Evolutionary conservation across 1,284 basidiomycete genomes (phyloP), one percentile per base, ranked within the genome.

Genomic region (Vanrija pseudolonga): DNA sequence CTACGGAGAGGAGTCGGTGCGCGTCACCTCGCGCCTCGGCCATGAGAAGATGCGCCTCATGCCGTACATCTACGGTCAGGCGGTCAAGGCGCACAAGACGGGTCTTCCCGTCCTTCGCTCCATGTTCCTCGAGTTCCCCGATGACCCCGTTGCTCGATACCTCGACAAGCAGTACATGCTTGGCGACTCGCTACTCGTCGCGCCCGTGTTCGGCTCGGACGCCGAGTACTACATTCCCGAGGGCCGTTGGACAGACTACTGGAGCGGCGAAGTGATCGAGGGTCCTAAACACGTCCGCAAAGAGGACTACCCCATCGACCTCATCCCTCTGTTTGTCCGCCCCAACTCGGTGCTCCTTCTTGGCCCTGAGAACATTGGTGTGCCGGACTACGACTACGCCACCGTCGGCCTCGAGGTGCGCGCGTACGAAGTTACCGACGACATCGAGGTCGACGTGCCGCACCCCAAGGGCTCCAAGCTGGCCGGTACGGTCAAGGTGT

Each of bases 91-190:
- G 2, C 79, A 82, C 64, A 51, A 71, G 48, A 82, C 78, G 23
- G 86, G 85, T 14, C 78, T 84, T 57, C 87, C 86, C 0, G 64
- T 87, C 49, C 83, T 84, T 72, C 82, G 86, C 32, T 83, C 85
- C 12, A 88, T 88, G 85, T 83, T 88, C 74, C 67, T 88, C 57
- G 85, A 88, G 64, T 88, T 87, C 76, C 79, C 80, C 6, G 80
- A 81, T 12, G 86, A 88, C 69, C 80, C 82, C 41, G 85, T 83
- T 12, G 81, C 83, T 6, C 82, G 84, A 55, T 76, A 80, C 65
- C 81, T 88, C 37, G 86, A 88, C 71, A 78, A 81, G 55, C 85
- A 77, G 84, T 74, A 68, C 71, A 85, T 86, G 84, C 69, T 88
- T 53, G 86, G 86, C 1, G 83, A 84, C 5, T 82, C 78, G 18